Conservation (phyloP, 2,329 filamentous ascomycete genomes). For the Amauroascus verrucosus region DNA sequence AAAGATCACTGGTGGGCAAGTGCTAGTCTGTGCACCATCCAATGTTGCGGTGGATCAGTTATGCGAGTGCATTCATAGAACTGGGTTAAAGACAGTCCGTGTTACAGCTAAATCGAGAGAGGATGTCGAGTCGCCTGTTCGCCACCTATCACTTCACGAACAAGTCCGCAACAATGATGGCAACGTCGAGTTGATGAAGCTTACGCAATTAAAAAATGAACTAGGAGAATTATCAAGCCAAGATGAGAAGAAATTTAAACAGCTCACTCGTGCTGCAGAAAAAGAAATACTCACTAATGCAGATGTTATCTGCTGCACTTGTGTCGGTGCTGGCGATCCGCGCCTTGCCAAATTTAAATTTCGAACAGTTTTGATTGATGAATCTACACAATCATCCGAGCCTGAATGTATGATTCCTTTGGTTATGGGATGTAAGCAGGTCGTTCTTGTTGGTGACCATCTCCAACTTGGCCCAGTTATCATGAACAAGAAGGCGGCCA, state of each 20-base stretch:
- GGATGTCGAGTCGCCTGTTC: constrained; percentile 96
- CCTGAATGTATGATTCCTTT: constrained; percentile 98
- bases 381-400: constrained; percentile 95
- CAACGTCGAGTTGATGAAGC: constrained; percentile 84
- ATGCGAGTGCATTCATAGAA: constrained; percentile 90
- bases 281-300: constrained; percentile 90
- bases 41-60: constrained; percentile 98
- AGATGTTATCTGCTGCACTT: constrained; percentile 97
- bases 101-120: constrained; percentile 98
- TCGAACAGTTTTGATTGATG: constrained; percentile 92
- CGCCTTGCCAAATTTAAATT: constrained; percentile 96
- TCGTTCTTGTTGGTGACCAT: constrained; percentile 96
- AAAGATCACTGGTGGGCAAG: constrained; percentile 88
- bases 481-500: constrained; percentile 99
- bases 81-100: constrained; percentile 90
- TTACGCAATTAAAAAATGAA: constrained; percentile 85
- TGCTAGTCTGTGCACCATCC: constrained; percentile 91
- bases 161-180: constrained; percentile 97
- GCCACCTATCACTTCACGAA: constrained; percentile 88
- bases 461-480: constrained; percentile 97
- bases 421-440: constrained; percentile 94
- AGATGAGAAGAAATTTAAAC: constrained; percentile 98
- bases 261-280: constrained; percentile 85
- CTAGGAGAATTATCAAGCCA: constrained; percentile 84
- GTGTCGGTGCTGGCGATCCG: constrained; percentile 91